Percentiles rank a stretch among this genome's conserved stretches.
Conservation (phyloP, 192 early-diverging fungal species). For the Podila minutissima region DNA sequence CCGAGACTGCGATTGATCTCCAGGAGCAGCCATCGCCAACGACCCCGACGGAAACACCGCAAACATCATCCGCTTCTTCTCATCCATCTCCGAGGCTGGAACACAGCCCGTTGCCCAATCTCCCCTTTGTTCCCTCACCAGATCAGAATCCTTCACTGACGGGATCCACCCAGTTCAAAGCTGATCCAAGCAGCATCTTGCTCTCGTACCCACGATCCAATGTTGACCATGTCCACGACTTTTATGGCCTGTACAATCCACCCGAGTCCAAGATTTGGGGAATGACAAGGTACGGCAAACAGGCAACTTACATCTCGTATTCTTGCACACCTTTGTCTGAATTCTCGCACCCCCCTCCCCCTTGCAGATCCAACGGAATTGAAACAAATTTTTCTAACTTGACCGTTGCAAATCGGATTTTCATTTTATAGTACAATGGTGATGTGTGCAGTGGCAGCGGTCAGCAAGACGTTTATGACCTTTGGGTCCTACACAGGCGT, state of each 20-base stretch:
- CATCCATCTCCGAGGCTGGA: constrained; percentile 12
- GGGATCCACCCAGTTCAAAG: background rate
- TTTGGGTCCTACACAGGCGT: constrained; percentile 52
- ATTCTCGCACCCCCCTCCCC: background rate
- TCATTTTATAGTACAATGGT: constrained; percentile 14
- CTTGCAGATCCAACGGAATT: too few species aligned
- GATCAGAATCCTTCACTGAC: constrained; percentile 30
- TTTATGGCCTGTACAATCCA: constrained; percentile 43
- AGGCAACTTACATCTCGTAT: background rate
- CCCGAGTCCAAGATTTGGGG: constrained; percentile 28
- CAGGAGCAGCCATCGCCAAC: background rate
- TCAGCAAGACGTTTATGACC: constrained; percentile 43
- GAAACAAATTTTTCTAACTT: background rate
- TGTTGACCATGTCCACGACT: constrained; percentile 43
- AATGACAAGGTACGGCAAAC: constrained; percentile 13
- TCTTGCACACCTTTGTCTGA: background rate
- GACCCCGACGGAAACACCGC: background rate
- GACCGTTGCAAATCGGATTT: background rate
- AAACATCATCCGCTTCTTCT: background rate
- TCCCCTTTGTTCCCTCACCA: constrained; percentile 34
- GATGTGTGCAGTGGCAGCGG: constrained; percentile 38
- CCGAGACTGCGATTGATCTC: background rate
- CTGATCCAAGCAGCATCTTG: constrained; percentile 38
- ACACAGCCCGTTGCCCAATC: constrained; percentile 12
- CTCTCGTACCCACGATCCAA: constrained; percentile 30